Evolutionary conservation across 1,139 yeast genomes (phyloP).

Genomic region (Magnusiomyces tetraspermus): DNA sequence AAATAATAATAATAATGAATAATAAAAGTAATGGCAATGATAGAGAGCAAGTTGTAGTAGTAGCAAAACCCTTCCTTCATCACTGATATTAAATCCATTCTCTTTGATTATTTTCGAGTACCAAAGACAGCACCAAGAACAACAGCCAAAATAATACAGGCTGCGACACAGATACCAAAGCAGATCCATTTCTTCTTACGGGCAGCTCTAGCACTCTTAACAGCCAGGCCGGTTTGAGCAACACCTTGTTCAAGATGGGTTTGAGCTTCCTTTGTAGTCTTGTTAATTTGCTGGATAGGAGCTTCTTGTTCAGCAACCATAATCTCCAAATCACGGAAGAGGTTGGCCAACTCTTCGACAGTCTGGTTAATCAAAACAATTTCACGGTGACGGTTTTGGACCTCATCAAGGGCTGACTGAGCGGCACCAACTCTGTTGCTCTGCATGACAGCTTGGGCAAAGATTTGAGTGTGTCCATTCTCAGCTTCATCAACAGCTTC

Average conservation of each 20-base stretch:
- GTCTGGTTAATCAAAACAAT: constrained; percentile 90
- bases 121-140: constrained; percentile 39
- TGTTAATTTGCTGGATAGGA: constrained; percentile 72
- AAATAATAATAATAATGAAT: no score
- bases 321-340: constrained; percentile 94
- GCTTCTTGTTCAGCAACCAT: constrained; percentile 94
- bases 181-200: constrained; percentile 92
- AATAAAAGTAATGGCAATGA: no score
- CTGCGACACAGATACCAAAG: constrained; percentile 53
- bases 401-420: constrained; percentile 88
- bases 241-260: constrained; percentile 89
- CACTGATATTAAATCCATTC: no score
- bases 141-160: constrained; percentile 61
- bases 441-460: constrained; percentile 86
- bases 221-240: constrained; percentile 89
- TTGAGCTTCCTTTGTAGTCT: constrained; percentile 75
- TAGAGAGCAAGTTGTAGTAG: no score
- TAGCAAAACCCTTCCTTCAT: no score
- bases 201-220: constrained; percentile 77
- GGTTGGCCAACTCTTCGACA: constrained; percentile 89
- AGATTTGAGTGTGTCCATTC: constrained; percentile 62
- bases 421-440: constrained; percentile 97
- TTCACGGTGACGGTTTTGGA: constrained; percentile 92
- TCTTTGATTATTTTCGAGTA: constrained; percentile 15
- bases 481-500: constrained; percentile 69